These are phyloP conservation scores for Curvularia eragrostidis DNA, from an alignment of 2,329 filamentous ascomycete genomes.

Conservation along the genomic window DNA sequence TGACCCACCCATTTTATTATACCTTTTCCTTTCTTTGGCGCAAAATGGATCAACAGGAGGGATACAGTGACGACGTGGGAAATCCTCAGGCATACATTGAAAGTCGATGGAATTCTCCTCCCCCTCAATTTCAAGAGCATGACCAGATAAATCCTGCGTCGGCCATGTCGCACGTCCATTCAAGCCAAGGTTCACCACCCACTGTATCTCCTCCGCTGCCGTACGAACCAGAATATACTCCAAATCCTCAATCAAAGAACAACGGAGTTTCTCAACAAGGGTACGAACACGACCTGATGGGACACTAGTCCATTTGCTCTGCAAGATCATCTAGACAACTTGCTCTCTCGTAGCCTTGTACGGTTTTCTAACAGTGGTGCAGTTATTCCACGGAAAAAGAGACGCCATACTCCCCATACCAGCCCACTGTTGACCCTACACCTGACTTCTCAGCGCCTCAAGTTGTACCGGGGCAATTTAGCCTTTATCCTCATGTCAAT, in stretches of 20 bases:
- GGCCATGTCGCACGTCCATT: constrained; percentile 13
- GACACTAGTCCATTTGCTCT: background rate
- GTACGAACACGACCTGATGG: constrained; percentile 17
- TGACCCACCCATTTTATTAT: constrained; percentile 13
- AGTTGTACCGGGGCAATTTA: constrained; percentile 29
- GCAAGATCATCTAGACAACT: background rate
- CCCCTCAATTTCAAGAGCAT: constrained; percentile 30
- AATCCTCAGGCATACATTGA: constrained; percentile 21
- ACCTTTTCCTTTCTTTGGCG: constrained; percentile 6
- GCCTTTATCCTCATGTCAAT: constrained; percentile 20
- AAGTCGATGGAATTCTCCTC: constrained; percentile 31
- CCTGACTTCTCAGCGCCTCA: constrained; percentile 35
- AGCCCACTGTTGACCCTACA: constrained; percentile 16
- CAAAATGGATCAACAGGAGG: constrained; percentile 27
- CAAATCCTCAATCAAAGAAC: constrained; percentile 12
- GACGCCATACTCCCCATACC: constrained; percentile 22
- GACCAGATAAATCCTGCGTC: constrained; percentile 25
- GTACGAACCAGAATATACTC: constrained; percentile 24
- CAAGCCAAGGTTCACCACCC: constrained; percentile 23
- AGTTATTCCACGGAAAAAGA: constrained; percentile 34
- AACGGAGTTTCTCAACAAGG: constrained; percentile 22
- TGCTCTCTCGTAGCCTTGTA: background rate
- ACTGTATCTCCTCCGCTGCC: constrained; percentile 25
- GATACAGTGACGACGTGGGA: constrained; percentile 21
- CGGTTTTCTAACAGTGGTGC: constrained; percentile 12